Conservation (phyloP, 192 early-diverging fungal genomes). For the Coemansia asiatica region DNA sequence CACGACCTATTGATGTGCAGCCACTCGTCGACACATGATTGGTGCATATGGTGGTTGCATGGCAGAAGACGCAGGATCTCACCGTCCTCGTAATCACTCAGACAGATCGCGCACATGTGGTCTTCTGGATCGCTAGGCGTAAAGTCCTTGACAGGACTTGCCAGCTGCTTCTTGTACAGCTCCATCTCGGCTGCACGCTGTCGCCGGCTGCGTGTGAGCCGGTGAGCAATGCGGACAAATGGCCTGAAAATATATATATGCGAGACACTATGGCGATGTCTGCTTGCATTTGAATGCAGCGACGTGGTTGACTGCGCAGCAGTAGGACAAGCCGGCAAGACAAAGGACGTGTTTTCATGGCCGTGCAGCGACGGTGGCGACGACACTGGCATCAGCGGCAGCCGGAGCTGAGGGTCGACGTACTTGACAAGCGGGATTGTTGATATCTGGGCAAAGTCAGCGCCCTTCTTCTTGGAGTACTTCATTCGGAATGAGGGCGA, state of each 20-base stretch:
- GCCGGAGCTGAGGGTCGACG: slow-evolving; percentile 22
- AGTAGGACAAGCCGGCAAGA: not conserved
- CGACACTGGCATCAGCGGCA: slow-evolving; percentile 15
- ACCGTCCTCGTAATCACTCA: slow-evolving; percentile 73
- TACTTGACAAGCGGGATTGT: slow-evolving; percentile 69
- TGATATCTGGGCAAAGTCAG: slow-evolving; percentile 65
- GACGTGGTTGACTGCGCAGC: slow-evolving; percentile 36
- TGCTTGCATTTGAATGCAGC: slow-evolving; percentile 20
- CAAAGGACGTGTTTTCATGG: slow-evolving; percentile 3
- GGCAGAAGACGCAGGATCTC: slow-evolving; percentile 71
- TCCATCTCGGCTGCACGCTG: slow-evolving; percentile 45
- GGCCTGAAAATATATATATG: slow-evolving; percentile 39
- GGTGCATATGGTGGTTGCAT: slow-evolving; percentile 82
- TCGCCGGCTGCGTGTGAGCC: slow-evolving; percentile 40
- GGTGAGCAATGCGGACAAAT: slow-evolving; percentile 48
- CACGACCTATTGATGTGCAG: slow-evolving; percentile 70
- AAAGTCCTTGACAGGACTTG: slow-evolving; percentile 47
- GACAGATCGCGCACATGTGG: slow-evolving; percentile 76
- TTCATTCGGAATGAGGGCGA: slow-evolving; percentile 63
- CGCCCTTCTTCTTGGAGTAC: slow-evolving; percentile 65
- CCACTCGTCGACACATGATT: slow-evolving; percentile 82
- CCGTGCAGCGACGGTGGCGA: slow-evolving; percentile 44
- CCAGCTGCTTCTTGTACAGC: slow-evolving; percentile 46
- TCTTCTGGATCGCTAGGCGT: slow-evolving; percentile 63
- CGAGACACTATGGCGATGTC: slow-evolving; percentile 23